Evolutionary conservation across 345 rosid genomes (phyloP), one percentile per base, ranked within the genome.

Genomic region (Kandelia obovata): DNA sequence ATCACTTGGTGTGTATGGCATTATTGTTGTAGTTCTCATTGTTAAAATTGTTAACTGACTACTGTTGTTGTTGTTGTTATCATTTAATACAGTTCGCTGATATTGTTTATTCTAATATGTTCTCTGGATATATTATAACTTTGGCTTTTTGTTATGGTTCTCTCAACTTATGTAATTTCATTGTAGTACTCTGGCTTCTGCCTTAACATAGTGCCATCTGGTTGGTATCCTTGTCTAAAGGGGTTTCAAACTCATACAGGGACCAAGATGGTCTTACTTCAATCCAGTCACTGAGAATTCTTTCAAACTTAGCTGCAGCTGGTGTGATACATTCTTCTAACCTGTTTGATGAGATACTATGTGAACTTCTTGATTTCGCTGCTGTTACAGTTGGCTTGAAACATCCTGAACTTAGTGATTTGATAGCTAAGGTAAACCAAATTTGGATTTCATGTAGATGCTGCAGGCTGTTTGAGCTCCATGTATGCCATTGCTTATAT

Each of bases 301-400:
- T 95, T 74, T 85, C 97, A 76, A 92, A 95, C 77, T 79, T 95
- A 81, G 81, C 86, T 82, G 88, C 87, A 73, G 92, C 91, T 79
- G 89, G 87, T 63, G 90, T 83, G 58, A 81, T 83, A 57, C 82
- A 67, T 62, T 82, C 91, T 52, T 78, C 74, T 62, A 86, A 80
- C 68, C 67, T 87, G 61, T 73, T 77, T 71, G 87, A 92, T 72
- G 96, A 87, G 80, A 79, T 87, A 74, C 61, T 89, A 60, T 70
- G 82, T 75, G 89, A 83, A 76, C 83, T 95, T 79, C 84, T 92
- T 68, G 87, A 89, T 71, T 95, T 88, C 69, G 67, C 85, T 71
- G 81, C 81, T 17, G 63, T 69, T 53, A 73, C 86, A 55, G 77
- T 84, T 79, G 72, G 86, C 77, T 77, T 87, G 82, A 88, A 84